Conservation (phyloP, 1,284 basidiomycete genomes). For the Grifola frondosa region DNA sequence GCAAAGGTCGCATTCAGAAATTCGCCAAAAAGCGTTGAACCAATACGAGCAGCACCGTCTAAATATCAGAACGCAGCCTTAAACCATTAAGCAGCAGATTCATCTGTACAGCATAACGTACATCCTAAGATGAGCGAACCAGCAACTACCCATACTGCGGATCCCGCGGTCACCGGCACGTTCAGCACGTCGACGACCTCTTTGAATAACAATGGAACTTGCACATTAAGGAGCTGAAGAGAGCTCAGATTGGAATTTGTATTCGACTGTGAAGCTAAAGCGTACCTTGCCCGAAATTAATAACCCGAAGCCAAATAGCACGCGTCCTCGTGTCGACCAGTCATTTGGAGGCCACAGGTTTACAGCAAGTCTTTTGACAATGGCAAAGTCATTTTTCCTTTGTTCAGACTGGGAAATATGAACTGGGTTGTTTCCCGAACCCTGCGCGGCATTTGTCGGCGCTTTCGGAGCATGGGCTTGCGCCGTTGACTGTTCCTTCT, state of each 20-base stretch:
- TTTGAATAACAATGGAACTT: constrained; percentile 97
- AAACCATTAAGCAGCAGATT: not conserved
- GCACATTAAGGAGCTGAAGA: constrained; percentile 79
- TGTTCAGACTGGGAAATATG: constrained; percentile 46
- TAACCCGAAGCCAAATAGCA: constrained; percentile 81
- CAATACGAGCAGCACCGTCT: constrained; percentile 92
- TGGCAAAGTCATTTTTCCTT: constrained; percentile 66
- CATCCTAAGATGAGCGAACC: constrained; percentile 91
- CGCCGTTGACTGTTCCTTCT: too few relatives aligned
- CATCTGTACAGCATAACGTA: constrained; percentile 41
- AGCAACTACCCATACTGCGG: constrained; percentile 89
- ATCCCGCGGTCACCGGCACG: constrained; percentile 73
- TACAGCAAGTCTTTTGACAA: constrained; percentile 59
- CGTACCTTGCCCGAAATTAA: constrained; percentile 86
- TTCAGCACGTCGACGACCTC: constrained; percentile 88
- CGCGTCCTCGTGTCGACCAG: constrained; percentile 75
- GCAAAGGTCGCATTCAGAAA: constrained; percentile 96
- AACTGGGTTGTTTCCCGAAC: constrained; percentile 11
- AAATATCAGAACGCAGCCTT: not conserved
- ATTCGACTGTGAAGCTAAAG: constrained; percentile 35
- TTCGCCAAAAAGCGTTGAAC: constrained; percentile 89
- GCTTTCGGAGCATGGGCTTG: too few relatives aligned
- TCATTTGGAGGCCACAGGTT: constrained; percentile 79
- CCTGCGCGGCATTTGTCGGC: too few relatives aligned
- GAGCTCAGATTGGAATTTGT: too few relatives aligned